phyloP scores from a whole-genome alignment of 2,329 filamentous ascomycete species.

The Epicoccum nigrum region DNA sequence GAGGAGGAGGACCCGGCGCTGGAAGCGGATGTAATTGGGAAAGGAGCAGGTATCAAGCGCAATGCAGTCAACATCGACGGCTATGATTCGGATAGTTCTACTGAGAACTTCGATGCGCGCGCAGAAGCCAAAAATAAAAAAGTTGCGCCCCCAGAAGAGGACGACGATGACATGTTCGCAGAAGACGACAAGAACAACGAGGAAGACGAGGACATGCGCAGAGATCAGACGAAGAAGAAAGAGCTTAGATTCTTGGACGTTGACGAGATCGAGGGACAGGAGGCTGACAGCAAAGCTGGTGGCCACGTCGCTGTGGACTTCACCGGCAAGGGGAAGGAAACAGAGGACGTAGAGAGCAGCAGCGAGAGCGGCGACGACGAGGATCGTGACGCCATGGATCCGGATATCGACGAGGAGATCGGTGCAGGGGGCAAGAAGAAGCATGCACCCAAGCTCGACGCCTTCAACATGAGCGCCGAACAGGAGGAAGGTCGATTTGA shows the following conservation, averaged over 20 bases:
- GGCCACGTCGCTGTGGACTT: conserved; percentile 69
- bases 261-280: conserved; percentile 79
- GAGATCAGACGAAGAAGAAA: conserved; percentile 66
- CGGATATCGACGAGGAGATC: conserved; percentile 82
- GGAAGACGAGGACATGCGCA: conserved; percentile 59
- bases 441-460: conserved; percentile 91
- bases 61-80: conserved; percentile 96
- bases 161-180: conserved; percentile 78
- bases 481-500: conserved; percentile 94
- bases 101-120: conserved; percentile 83
- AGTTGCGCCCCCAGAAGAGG: conserved; percentile 60
- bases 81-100: conserved; percentile 91
- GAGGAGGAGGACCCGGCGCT: conserved; percentile 79
- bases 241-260: conserved; percentile 65
- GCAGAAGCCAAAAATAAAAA: conserved; percentile 64
- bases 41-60: conserved; percentile 76
- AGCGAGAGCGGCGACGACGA: conserved; percentile 67
- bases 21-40: conserved; percentile 90
- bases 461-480: conserved; percentile 91
- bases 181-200: conserved; percentile 65
- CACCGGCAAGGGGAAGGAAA: conserved; percentile 46
- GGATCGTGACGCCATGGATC: conserved; percentile 68
- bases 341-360: conserved; percentile 68
- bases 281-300: conserved; percentile 73
- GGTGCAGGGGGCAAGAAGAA: conserved; percentile 89